Evolutionary conservation across 306 rosid genomes (phyloP).

Genomic region (Sicyos baderoa): DNA sequence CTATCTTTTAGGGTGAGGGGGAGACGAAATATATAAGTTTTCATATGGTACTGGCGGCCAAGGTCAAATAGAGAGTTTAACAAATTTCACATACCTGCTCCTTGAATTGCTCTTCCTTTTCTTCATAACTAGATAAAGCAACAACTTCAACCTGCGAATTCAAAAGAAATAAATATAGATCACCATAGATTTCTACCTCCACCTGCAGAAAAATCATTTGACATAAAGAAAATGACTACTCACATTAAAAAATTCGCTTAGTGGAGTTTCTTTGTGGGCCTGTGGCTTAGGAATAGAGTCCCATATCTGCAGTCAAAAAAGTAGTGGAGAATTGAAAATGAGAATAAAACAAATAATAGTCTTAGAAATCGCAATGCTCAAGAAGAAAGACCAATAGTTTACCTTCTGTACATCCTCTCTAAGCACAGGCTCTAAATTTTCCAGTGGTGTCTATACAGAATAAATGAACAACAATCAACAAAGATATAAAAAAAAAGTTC

Average conservation of each 20-base stretch:
- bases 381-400: constrained; percentile 3
- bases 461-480: constrained; percentile 10
- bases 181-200: background rate
- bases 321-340: constrained; percentile 7
- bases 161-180: background rate
- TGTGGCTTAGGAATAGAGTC: constrained; percentile 96
- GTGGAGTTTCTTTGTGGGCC: constrained; percentile 79
- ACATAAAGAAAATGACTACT: constrained; percentile 21
- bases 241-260: constrained; percentile 92
- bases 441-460: constrained; percentile 75
- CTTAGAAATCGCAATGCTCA: background rate
- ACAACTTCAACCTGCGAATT: constrained; percentile 77
- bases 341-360: constrained; percentile 8
- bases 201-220: background rate
- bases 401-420: constrained; percentile 99
- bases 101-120: constrained; percentile 88
- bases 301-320: constrained; percentile 64
- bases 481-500: background rate
- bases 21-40: background rate
- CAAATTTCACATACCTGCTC: constrained; percentile 58
- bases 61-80: background rate
- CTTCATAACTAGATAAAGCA: constrained; percentile 95
- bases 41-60: background rate
- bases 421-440: constrained; percentile 92
- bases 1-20: background rate